Evolutionary conservation across 2,329 filamentous ascomycete species (phyloP).

Genomic region (Colletotrichum sp.): DNA sequence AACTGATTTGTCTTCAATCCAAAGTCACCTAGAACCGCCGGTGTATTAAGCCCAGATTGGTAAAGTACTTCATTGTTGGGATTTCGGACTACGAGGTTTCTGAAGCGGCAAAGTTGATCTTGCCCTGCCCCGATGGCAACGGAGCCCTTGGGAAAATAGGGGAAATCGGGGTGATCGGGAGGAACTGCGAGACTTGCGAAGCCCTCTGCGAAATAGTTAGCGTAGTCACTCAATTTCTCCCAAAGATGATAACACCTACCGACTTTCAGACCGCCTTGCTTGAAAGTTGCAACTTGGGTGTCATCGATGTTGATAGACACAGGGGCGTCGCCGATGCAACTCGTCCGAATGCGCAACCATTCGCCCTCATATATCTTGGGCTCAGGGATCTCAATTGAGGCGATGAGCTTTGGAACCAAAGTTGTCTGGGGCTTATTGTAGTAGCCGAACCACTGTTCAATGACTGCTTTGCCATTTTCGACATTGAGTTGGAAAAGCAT

Average conservation of each 20-base stretch:
- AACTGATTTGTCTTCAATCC: background rate
- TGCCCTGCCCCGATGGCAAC: background rate
- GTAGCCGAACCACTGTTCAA: background rate
- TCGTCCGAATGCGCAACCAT: background rate
- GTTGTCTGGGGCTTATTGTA: background rate
- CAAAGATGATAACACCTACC: background rate
- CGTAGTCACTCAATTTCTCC: background rate
- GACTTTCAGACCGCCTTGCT: background rate
- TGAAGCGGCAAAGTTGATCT: background rate
- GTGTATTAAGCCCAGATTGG: background rate
- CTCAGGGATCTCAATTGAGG: background rate
- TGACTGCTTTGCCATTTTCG: background rate
- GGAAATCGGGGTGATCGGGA: background rate
- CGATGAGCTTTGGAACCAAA: background rate
- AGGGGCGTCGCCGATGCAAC: background rate
- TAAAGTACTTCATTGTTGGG: background rate
- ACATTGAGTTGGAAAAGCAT: background rate
- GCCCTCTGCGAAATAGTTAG: background rate
- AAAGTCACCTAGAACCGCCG: background rate
- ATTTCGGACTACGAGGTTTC: background rate
- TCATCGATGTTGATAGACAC: background rate
- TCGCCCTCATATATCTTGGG: background rate
- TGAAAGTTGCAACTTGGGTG: background rate
- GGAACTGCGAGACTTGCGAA: background rate
- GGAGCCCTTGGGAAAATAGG: background rate